Conservation (phyloP, 768 basidiomycete species). For the Glaciozyma antarctica region DNA sequence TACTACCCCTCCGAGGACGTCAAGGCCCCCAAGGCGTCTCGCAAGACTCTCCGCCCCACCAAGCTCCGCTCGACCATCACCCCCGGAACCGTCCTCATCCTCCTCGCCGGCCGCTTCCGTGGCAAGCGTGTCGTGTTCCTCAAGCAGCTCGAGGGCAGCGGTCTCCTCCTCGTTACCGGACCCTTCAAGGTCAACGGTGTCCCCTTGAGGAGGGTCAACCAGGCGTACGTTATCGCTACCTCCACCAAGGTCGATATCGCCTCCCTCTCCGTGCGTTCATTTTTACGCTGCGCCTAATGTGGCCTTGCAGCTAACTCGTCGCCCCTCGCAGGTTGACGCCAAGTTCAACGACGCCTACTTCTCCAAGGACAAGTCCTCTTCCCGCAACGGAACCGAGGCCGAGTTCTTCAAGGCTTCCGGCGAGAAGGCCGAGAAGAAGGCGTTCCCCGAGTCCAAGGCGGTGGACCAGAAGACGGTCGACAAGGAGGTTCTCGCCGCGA, state of each 20-base stretch:
- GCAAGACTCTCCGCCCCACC: constrained; percentile 67
- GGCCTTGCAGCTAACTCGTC: constrained; percentile 1
- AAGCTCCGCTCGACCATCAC: constrained; percentile 77
- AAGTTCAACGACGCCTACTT: constrained; percentile 95
- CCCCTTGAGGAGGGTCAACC: constrained; percentile 92
- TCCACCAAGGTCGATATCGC: constrained; percentile 82
- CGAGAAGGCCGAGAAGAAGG: constrained; percentile 54
- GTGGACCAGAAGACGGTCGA: constrained; percentile 69
- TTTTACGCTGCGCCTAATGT: background rate
- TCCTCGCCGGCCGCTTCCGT: constrained; percentile 93
- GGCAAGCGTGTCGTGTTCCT: constrained; percentile 98
- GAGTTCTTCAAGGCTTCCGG: constrained; percentile 88
- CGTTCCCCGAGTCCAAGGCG: constrained; percentile 63
- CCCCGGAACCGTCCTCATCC: constrained; percentile 87
- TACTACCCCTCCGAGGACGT: constrained; percentile 96
- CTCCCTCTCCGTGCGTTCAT: constrained; percentile 55
- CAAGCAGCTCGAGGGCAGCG: constrained; percentile 78
- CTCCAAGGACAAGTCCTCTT: constrained; percentile 62
- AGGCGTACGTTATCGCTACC: constrained; percentile 97
- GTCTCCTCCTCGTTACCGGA: constrained; percentile 88
- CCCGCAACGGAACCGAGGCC: constrained; percentile 72
- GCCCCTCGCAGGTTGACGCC: constrained; percentile 56
- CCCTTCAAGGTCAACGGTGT: constrained; percentile 99
- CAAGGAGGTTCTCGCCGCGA: constrained; percentile 62
- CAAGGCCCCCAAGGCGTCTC: constrained; percentile 77